These are phyloP conservation scores for Termitomyces sp. DNA, from an alignment of 1,284 basidiomycete species.

Conservation along the genomic window DNA sequence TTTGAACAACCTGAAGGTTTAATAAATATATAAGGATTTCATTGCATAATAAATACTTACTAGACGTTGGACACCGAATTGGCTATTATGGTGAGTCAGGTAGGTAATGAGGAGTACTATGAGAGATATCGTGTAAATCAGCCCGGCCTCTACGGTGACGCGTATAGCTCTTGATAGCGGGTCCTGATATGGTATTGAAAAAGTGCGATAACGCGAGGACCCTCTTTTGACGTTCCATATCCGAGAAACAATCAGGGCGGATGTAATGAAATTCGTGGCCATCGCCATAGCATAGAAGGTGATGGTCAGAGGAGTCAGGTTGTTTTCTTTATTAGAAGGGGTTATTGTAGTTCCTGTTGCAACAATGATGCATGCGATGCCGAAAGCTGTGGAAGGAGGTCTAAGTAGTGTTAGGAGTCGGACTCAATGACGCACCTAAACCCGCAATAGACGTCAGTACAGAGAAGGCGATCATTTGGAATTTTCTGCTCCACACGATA, in stretches of 20 bases:
- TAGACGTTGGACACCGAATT: constrained; percentile 16
- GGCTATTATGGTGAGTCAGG: constrained; percentile 4
- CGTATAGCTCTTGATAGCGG: constrained; percentile 12
- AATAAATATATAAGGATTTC: not conserved
- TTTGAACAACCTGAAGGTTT: constrained; percentile 11
- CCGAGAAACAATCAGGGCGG: constrained; percentile 13
- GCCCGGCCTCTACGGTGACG: constrained; percentile 14
- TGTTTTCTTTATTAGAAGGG: not conserved
- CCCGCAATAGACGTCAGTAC: constrained; percentile 8
- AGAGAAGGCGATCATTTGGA: not conserved
- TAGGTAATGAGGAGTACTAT: constrained; percentile 12
- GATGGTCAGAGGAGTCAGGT: constrained; percentile 6
- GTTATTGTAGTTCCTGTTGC: not conserved
- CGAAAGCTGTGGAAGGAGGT: constrained; percentile 2
- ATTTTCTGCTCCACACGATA: constrained; percentile 7
- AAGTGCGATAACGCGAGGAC: constrained; percentile 3
- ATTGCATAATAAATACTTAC: constrained; percentile 4
- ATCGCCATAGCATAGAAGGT: constrained; percentile 11
- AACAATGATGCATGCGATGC: constrained; percentile 10
- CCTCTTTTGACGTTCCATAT: constrained; percentile 14
- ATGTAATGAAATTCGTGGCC: constrained; percentile 12
- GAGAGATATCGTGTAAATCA: constrained; percentile 14
- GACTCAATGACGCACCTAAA: not conserved
- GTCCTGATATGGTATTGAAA: constrained; percentile 1
- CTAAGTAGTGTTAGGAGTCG: not conserved